Evolutionary conservation across 139 green algal species (phyloP).

Genomic region (Tetraselmis striata): DNA sequence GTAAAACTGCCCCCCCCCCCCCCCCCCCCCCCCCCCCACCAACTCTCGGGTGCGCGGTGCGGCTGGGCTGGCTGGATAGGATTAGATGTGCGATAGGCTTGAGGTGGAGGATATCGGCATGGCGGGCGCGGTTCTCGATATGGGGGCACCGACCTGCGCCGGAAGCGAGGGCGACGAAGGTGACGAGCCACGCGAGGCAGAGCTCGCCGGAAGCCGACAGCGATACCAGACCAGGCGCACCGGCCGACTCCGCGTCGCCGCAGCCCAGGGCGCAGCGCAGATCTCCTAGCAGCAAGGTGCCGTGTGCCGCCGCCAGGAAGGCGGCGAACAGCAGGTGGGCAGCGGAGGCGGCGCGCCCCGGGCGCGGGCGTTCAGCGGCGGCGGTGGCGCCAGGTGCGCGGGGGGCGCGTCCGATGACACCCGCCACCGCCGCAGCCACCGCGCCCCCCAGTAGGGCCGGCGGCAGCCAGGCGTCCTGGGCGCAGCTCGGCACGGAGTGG

Average conservation of each 20-base stretch:
- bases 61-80: too few species aligned
- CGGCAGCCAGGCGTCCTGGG: background rate
- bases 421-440: background rate
- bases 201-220: background rate
- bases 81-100: too few species aligned
- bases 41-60: too few species aligned
- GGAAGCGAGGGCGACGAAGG: background rate
- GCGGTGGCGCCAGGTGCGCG: too few species aligned
- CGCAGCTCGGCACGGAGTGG: background rate
- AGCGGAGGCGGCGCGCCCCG: too few species aligned
- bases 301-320: background rate
- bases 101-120: too few species aligned
- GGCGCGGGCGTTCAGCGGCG: background rate
- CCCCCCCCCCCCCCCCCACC: too few species aligned
- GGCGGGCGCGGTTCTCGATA: too few species aligned
- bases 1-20: too few species aligned
- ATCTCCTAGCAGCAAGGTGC: background rate
- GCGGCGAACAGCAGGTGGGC: background rate
- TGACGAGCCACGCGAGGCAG: background rate
- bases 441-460: background rate
- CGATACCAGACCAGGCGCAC: background rate
- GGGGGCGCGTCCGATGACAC: background rate
- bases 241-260: too few species aligned
- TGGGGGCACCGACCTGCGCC: background rate
- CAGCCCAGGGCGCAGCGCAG: background rate